Conservation (phyloP, 495 filamentous ascomycete species). For the Rhypophila decipiens region DNA sequence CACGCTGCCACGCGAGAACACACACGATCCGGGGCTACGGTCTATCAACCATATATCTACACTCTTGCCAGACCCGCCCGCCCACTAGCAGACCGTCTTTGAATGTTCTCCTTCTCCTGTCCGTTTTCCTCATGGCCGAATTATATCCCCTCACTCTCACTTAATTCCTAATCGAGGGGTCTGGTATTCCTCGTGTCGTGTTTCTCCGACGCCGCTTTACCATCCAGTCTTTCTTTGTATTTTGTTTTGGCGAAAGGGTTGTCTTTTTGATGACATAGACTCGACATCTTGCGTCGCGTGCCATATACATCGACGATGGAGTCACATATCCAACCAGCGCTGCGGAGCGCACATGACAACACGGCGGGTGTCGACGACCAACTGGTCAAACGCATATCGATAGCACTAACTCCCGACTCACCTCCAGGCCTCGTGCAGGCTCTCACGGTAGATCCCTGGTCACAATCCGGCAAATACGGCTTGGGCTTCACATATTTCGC, state of each 20-base stretch:
- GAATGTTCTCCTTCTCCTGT: conserved; percentile 5
- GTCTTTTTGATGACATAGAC: background rate
- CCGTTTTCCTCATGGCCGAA: conserved; percentile 22
- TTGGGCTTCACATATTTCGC: conserved; percentile 83
- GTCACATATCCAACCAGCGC: conserved; percentile 15
- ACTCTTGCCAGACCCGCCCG: conserved; percentile 3
- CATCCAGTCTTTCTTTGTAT: background rate
- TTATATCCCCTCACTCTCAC: conserved; percentile 18
- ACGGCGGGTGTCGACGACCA: conserved; percentile 23
- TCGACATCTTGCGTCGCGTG: background rate
- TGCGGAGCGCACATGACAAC: conserved; percentile 14
- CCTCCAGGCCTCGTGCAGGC: conserved; percentile 67
- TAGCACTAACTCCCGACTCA: conserved; percentile 62
- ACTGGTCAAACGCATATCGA: conserved; percentile 67
- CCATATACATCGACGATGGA: conserved; percentile 21
- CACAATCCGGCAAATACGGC: conserved; percentile 76
- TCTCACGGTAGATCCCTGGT: conserved; percentile 72
- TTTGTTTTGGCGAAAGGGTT: background rate
- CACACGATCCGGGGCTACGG: too few relatives aligned
- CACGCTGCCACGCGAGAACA: background rate
- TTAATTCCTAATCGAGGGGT: conserved; percentile 35
- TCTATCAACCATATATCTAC: conserved; percentile 10
- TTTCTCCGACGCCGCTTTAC: background rate
- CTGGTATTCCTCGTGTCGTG: conserved; percentile 37
- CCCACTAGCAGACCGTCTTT: background rate